Conservation (phyloP, 164 flowering plant genomes). For the Akebia trifoliata region DNA sequence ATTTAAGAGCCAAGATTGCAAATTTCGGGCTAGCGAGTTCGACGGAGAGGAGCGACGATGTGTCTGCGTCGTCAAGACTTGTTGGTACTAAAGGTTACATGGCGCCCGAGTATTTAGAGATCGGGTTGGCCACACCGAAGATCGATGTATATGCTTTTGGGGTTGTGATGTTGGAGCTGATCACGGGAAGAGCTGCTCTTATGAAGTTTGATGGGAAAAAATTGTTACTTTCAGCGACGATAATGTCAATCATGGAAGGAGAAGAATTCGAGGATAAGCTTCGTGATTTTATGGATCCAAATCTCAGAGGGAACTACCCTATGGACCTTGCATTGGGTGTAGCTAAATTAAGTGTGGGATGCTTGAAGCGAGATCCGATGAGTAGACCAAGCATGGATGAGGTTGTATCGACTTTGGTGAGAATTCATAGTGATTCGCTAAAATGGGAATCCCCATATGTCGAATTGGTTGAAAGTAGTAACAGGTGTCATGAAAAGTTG, state of each 20-base stretch:
- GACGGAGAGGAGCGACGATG: constrained; percentile 15
- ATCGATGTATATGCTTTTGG: constrained; percentile 75
- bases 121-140: constrained; percentile 40
- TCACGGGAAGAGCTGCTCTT: constrained; percentile 45
- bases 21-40: constrained; percentile 50
- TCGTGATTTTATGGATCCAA: constrained; percentile 26
- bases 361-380: constrained; percentile 33
- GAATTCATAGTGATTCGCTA: constrained; percentile 26
- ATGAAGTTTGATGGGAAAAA: constrained; percentile 22
- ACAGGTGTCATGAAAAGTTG: no score
- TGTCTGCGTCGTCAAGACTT: constrained; percentile 13
- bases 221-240: constrained; percentile 21
- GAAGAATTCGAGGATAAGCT: constrained; percentile 29
- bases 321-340: constrained; percentile 20
- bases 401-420: constrained; percentile 27
- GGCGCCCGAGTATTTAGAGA: constrained; percentile 64
- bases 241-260: constrained; percentile 15
- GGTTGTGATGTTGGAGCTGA: constrained; percentile 55
- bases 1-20: constrained; percentile 56
- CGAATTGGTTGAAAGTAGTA: no score
- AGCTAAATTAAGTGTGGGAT: constrained; percentile 27
- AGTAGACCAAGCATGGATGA: constrained; percentile 44
- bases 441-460: constrained; percentile 1
- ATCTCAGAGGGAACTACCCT: constrained; percentile 11
- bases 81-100: constrained; percentile 51